Evolutionary conservation across 306 rosid genomes (phyloP), one percentile per base, ranked within the genome.

Genomic region (Gastrolobium villosum): DNA sequence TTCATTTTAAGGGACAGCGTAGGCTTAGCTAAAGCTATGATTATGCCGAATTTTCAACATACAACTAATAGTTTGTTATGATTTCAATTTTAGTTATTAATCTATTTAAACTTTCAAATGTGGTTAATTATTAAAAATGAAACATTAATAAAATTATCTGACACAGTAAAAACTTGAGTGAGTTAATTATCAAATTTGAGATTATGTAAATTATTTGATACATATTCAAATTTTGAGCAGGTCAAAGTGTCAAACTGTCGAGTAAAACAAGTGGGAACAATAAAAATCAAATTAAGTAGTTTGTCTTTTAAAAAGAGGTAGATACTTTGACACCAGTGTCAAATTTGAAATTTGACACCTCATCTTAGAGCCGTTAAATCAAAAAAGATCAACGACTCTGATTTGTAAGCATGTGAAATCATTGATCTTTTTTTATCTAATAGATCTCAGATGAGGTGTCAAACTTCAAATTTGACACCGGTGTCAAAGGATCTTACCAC

Each of bases 1-100:
- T 60, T 69, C 60, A 63, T 55, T 57, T 59, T 71, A 70, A 40
- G 49, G 14, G 31, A 49, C 50, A 40, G 57, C 70, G 39, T 48
- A 59, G 83, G 43, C 68, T 37, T 43, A 73, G 61, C 52, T 30
- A 39, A 46, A 48, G n/a, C 72, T 36, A 48, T 77, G 61, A 15
- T 65, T 69, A 75, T 62, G 76, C 60, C 78, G 8, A 57, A 66
- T 37, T 59, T 59, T 32, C 39, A 32, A 26, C 3, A 70, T 4
- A n/a, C 7, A 49, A 48, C 10, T 2, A 61, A 2, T 36, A 35
- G 36, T n/a, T 61, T 37, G 13, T 63, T 37, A 41, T 10, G 0
- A 4, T 30, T 57, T 14, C 15, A 63, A 37, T 13, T 62, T 62
- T 14, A 14, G 5, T 0, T 2, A 36, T 61, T 36, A 36, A 30